phyloP scores from a whole-genome alignment of 2,329 filamentous ascomycete species.

The Aureobasidium zeae region DNA sequence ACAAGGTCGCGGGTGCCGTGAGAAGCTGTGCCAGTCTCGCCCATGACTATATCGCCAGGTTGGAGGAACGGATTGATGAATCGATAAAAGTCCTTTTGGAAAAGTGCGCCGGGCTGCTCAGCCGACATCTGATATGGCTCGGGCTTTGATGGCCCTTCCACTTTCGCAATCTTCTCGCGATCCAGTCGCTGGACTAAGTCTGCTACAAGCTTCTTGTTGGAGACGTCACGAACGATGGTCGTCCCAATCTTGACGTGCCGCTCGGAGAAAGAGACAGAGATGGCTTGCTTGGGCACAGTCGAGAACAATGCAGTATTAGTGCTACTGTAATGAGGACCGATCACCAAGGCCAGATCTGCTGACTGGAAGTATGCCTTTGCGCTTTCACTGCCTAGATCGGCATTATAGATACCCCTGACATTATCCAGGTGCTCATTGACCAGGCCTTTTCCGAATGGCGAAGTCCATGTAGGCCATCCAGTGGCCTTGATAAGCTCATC shows the following conservation, averaged over 20 bases:
- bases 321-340: conserved; percentile 19
- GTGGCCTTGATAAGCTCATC: conserved; percentile 39
- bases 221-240: conserved; percentile 63
- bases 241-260: conserved; percentile 47
- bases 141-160: conserved; percentile 35
- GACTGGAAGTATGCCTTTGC: conserved; percentile 20
- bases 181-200: neutral
- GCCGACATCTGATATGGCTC: conserved; percentile 20
- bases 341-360: conserved; percentile 19
- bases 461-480: conserved; percentile 41
- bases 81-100: conserved; percentile 72
- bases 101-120: conserved; percentile 33
- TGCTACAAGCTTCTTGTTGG: conserved; percentile 34
- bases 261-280: conserved; percentile 37
- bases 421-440: conserved; percentile 40
- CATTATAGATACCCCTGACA: conserved; percentile 34
- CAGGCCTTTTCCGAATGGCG: conserved; percentile 43
- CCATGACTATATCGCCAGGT: conserved; percentile 67
- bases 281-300: conserved; percentile 19
- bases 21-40: conserved; percentile 80
- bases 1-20: conserved; percentile 81
- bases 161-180: conserved; percentile 48
- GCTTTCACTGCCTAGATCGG: conserved; percentile 18
- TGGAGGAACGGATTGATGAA: conserved; percentile 64
- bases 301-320: conserved; percentile 27